Base-by-base conservation (phyloP, 768 basidiomycete genomes). In the Inosperma sp. region DNA sequence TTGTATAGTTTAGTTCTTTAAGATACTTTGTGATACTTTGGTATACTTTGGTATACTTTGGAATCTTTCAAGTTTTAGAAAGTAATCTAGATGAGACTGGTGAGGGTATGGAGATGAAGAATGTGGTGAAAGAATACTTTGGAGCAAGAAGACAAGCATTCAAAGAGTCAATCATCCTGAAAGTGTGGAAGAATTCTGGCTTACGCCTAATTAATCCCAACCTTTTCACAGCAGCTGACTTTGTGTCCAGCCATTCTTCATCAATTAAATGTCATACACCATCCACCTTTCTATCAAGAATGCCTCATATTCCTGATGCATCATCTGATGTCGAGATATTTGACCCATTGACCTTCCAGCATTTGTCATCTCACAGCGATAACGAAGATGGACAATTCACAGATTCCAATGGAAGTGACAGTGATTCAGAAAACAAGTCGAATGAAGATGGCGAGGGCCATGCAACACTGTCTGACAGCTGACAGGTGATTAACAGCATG, bases 101-200 rank as follows among this genome's bases (percentile, higher is more conserved):
- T 27, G 54, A 55, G 33, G 59, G 36, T 23, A 65, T 65, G 49
- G 22, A 36, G 7, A 45, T 56, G 36, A 25, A 48, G 21, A 37
- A 60, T 44, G 50, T 65, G 48, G 56, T 63, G 7, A 43, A 43
- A 21, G 59, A 59, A 39, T 65, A 63, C 42, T 53, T 57, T 54
- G 17, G 14, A n/a, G 55, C 49, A 19, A 22, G 54, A 16, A 35
- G 29, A 14, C 21, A 51, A 5, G 46, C 50, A 4, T 59, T 64
- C 22, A 48, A n/a, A 8, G 19, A 17, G 13, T 31, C 52, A 10
- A 56, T 45, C 2, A 58, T 64, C 36, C 16, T 42, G 29, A 27
- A 45, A 21, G 56, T 60, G 4, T 65, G 48, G 52, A 57, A 46
- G 31, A 63, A 58, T 22, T 57, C 48, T 31, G 57, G 64, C 13